Evolutionary conservation across 2,329 filamentous ascomycete genomes (phyloP).

Genomic region (Tympanopsis confertula): DNA sequence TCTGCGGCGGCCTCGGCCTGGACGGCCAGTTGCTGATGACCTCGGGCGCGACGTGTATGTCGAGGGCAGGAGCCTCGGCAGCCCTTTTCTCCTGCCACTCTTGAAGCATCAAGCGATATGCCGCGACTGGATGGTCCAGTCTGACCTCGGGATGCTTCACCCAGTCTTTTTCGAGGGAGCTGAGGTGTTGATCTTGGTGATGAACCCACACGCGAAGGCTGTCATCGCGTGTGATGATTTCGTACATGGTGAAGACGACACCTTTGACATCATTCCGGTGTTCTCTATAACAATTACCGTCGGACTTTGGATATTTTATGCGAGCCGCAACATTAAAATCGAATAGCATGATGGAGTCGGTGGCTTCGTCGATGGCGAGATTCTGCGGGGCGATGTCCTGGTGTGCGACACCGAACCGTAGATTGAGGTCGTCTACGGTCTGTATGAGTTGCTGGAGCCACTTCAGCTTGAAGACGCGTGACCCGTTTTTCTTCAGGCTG

Average conservation of each 20-base stretch:
- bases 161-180: constrained; percentile 12
- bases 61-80: too few species aligned
- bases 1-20: too few species aligned
- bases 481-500: constrained; percentile 14
- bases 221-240: constrained; percentile 19
- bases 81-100: constrained; percentile 15
- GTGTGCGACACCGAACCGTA: constrained; percentile 21
- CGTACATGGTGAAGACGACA: constrained; percentile 21
- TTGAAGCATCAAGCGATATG: constrained; percentile 12
- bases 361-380: constrained; percentile 18
- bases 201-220: constrained; percentile 7
- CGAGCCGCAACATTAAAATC: constrained; percentile 19
- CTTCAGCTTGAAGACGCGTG: constrained; percentile 18
- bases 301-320: constrained; percentile 6
- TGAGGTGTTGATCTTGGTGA: constrained; percentile 12
- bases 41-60: too few species aligned
- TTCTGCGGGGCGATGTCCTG: constrained; percentile 24
- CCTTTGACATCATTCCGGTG: constrained; percentile 18
- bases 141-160: constrained; percentile 15
- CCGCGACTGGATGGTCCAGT: constrained; percentile 16
- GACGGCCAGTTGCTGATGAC: too few species aligned
- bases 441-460: constrained; percentile 22
- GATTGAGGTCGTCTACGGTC: constrained; percentile 23
- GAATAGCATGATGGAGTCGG: constrained; percentile 19
- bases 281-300: constrained; percentile 4